phyloP scores from a whole-genome alignment of 2,329 filamentous ascomycete species.

The Neoscytalidium dimidiatum region DNA sequence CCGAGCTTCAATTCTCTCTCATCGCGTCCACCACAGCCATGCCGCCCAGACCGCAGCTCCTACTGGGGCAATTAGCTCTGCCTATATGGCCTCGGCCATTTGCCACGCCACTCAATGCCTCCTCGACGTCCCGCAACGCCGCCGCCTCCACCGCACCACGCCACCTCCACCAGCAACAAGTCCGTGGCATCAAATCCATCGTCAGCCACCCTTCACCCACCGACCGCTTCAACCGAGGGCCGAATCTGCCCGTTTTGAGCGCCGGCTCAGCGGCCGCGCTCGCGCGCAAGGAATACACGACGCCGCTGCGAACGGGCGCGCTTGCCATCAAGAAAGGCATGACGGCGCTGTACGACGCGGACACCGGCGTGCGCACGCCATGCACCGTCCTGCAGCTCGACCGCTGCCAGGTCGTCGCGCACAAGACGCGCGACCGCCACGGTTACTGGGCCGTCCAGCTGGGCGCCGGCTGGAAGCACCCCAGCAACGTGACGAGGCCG shows the following conservation, averaged over 20 bases:
- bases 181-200: slow-evolving; percentile 15
- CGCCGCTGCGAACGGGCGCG: slow-evolving; percentile 73
- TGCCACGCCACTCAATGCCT: slow-evolving; percentile 13
- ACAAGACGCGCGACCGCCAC: slow-evolving; percentile 77
- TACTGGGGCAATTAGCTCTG: slow-evolving; percentile 1
- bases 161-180: background rate
- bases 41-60: slow-evolving; percentile 9
- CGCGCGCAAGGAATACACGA: slow-evolving; percentile 57
- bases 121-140: background rate
- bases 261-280: slow-evolving; percentile 61
- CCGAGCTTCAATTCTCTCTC: background rate
- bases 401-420: slow-evolving; percentile 82
- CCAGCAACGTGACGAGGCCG: slow-evolving; percentile 77
- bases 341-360: slow-evolving; percentile 81
- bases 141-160: background rate
- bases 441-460: slow-evolving; percentile 96
- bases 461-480: slow-evolving; percentile 72
- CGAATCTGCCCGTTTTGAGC: slow-evolving; percentile 54
- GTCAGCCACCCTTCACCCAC: slow-evolving; percentile 11
- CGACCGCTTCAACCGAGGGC: slow-evolving; percentile 54
- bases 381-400: slow-evolving; percentile 96
- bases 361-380: slow-evolving; percentile 73
- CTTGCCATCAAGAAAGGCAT: slow-evolving; percentile 93
- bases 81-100: background rate
- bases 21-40: background rate